Evolutionary conservation across 352 stramenopile genomes (phyloP), one percentile per base, ranked within the genome.

Genomic region (Globisporangium lucens): DNA sequence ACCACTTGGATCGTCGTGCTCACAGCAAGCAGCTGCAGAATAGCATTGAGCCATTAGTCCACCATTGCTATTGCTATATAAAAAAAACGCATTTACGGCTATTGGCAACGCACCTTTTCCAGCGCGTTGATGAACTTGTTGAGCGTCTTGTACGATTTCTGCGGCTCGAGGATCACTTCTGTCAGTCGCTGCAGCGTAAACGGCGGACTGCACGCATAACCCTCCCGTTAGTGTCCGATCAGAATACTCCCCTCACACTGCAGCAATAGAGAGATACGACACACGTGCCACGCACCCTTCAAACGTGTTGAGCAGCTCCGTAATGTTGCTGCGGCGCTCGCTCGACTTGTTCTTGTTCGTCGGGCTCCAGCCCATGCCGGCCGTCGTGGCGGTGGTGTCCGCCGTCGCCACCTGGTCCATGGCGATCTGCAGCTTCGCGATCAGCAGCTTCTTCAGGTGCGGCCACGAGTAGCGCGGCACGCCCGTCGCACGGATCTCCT

Each of bases 121-220:
- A 95, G 74, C 22, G 85, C 87, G 35, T 93, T 93, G 64, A 93
- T 79, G 56, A 93, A 75, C 66, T 95, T 95, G 72, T 82, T 80
- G 41, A 89, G 75, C 57, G 67, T 90, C 72, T 82, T 87, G 80
- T 95, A 95, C 30, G 76, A 87, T 60, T 80, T 82, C 13, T 75
- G 71, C 0, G 87, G 87, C 64, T 91, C 75, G 51, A 93, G 10
- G 55, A 93, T 83, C 47, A 95, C 81, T 73, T 95, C 87, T 3
- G 83, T 89, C 58, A 95, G 77, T 0, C 87, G 76, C 69, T 95
- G 87, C 64, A 95, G 78, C 61, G 87, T 95, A 71, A 95, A 95
- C 41, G 87, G 87, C 35, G 87, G 83, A 0, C 82, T 88, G 60
- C 22, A 38, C 27, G 56, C 17, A n/a, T 3, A 9, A 22, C 24